Evolutionary conservation across 1,284 basidiomycete genomes (phyloP).

Genomic region (Melampsora larici-populina): DNA sequence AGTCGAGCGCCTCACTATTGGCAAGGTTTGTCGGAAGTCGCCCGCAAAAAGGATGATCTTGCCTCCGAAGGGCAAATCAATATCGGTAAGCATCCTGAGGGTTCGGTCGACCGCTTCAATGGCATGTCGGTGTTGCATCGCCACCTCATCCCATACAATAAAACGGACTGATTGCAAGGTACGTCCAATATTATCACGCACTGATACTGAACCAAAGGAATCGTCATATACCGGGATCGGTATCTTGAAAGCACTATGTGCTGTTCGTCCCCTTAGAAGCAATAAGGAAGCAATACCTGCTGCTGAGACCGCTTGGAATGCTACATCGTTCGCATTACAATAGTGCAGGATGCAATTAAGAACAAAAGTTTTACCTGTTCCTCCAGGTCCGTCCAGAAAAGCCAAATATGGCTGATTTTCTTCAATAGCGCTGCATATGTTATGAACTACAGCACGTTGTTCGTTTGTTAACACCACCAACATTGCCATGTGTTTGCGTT

Average conservation of each 20-base stretch:
- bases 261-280: conserved; percentile 56
- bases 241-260: conserved; percentile 58
- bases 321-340: conserved; percentile 46
- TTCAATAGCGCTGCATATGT: conserved; percentile 53
- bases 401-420: conserved; percentile 51
- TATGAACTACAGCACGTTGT: conserved; percentile 54
- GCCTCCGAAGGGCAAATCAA: background rate
- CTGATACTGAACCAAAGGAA: background rate
- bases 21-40: too few species aligned
- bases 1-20: too few species aligned
- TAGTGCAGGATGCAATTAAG: conserved; percentile 56
- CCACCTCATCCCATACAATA: conserved; percentile 38
- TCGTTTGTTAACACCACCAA: conserved; percentile 54
- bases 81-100: background rate
- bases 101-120: conserved; percentile 33
- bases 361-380: conserved; percentile 60
- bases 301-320: conserved; percentile 53
- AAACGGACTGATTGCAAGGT: background rate
- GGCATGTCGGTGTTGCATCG: conserved; percentile 6
- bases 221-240: conserved; percentile 47
- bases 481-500: conserved; percentile 49
- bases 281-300: conserved; percentile 59
- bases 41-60: too few species aligned
- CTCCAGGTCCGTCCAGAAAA: conserved; percentile 60
- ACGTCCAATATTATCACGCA: background rate